Evolutionary conservation across 1,139 yeast species (phyloP), one percentile per base, ranked within the genome.

Genomic region (Saccharomyces hybrid): DNA sequence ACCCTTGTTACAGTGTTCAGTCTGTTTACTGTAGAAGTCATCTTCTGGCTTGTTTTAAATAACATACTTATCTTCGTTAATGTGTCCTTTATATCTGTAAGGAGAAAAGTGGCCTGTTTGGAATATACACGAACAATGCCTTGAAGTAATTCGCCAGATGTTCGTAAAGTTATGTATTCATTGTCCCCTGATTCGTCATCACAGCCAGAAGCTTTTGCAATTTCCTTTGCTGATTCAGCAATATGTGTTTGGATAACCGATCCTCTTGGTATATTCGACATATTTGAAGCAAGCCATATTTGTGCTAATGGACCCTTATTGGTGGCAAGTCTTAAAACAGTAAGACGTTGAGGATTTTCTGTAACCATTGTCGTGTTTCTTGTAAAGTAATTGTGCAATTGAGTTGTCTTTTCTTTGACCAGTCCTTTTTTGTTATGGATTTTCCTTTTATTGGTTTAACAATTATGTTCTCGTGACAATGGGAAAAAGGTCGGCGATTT

Each of bases 281-380:
- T 79, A 68, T 88, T 90, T 34, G 97, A 93, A 2, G 97, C 97
- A 54, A 91, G 78, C 97, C 97, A 91, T 14, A 89, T 93, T 61
- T 86, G 87, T 5, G 96, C 96, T 62, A 90, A 74, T 1, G 96
- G 95, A 2, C 96, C 95, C 66, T 85, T 85, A 58, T 80, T 83
- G 7, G 87, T 61, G 7, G 69, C 55, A 16, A 66, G 54, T 49
- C 61, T 62, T 26, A 66, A 55, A 16, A 57, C 55, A 11, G 63
- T 51, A 50, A 38, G 44, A 16, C 44, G 44, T 38, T 38, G 44
- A 3, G 44, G 25, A 19, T 38, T 38, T 38, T 38, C 44, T 19
- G 44, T 38, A 38, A 23, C 26, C 44, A 38, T 38, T 38, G 26
- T 16, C 16, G 7, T 38, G 8, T 9, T 19, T 38, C 11, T 5